Evolutionary conservation across 2,329 filamentous ascomycete species (phyloP).

Genomic region (Chaetoscypha palmicola): DNA sequence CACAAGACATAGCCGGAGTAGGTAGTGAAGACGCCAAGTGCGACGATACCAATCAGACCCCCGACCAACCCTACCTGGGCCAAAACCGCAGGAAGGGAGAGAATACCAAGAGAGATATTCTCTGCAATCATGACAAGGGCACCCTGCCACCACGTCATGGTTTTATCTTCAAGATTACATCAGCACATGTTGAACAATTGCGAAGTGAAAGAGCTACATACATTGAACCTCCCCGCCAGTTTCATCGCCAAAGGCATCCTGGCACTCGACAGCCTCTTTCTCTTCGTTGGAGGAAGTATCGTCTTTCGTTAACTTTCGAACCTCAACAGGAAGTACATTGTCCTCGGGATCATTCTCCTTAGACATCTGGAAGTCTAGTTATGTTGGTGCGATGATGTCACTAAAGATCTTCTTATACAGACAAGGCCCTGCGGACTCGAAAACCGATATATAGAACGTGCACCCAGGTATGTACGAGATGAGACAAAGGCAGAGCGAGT

Average conservation of each 20-base stretch:
- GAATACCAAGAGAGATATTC: constrained; percentile 26
- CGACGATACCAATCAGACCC: constrained; percentile 42
- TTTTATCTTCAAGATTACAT: too few species aligned
- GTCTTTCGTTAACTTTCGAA: too few species aligned
- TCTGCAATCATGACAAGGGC: constrained; percentile 30
- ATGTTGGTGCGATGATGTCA: too few species aligned
- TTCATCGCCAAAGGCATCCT: background rate
- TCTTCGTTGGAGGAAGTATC: background rate
- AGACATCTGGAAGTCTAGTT: too few species aligned
- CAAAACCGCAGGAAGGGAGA: constrained; percentile 22
- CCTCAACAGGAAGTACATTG: too few species aligned
- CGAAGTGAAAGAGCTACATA: background rate
- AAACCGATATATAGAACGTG: too few species aligned
- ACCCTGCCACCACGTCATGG: constrained; percentile 21
- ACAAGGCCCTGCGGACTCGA: too few species aligned
- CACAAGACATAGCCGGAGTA: constrained; percentile 56
- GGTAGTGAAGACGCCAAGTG: constrained; percentile 47
- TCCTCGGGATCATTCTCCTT: too few species aligned
- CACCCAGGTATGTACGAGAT: too few species aligned
- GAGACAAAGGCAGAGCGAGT: too few species aligned
- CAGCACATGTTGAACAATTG: too few species aligned
- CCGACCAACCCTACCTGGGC: constrained; percentile 10
- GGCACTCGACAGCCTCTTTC: background rate
- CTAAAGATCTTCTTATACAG: too few species aligned
- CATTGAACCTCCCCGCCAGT: background rate